Percentiles rank a stretch among this genome's conserved stretches.
Conservation (phyloP, 2,329 filamentous ascomycete species). For the Coniochaeta ligniaria region DNA sequence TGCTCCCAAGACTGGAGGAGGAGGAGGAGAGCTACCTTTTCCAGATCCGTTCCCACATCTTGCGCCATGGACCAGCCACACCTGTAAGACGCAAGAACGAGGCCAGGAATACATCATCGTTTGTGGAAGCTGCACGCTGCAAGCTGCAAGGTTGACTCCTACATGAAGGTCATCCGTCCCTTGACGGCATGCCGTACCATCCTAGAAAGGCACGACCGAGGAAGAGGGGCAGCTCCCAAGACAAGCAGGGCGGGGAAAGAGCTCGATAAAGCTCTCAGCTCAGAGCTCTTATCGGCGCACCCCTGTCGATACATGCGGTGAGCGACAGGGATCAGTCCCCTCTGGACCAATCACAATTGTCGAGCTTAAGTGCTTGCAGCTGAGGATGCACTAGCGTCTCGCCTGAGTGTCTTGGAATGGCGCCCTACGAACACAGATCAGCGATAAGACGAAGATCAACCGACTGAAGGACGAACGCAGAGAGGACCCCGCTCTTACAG, state of each 20-base stretch:
- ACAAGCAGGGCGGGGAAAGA: not conserved
- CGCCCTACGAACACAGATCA: not conserved
- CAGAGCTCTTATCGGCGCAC: not conserved
- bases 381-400: not conserved
- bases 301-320: not conserved
- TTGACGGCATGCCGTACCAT: not conserved
- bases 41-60: not conserved
- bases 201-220: not conserved
- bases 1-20: not conserved
- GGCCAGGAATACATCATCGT: not conserved
- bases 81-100: slow-evolving; percentile 1
- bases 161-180: not conserved
- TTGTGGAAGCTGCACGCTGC: not conserved
- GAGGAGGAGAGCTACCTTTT: not conserved
- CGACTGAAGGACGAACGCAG: not conserved
- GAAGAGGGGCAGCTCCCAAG: not conserved
- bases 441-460: not conserved
- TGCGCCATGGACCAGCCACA: not conserved
- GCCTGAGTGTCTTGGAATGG: not conserved
- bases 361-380: slow-evolving; percentile 3
- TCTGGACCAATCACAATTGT: not conserved
- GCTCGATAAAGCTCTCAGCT: slow-evolving; percentile 4
- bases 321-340: not conserved
- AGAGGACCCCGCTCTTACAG: not conserved
- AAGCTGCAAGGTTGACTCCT: not conserved